Conservation (phyloP, 352 stramenopile species). For the Phytophthora fragariae region DNA sequence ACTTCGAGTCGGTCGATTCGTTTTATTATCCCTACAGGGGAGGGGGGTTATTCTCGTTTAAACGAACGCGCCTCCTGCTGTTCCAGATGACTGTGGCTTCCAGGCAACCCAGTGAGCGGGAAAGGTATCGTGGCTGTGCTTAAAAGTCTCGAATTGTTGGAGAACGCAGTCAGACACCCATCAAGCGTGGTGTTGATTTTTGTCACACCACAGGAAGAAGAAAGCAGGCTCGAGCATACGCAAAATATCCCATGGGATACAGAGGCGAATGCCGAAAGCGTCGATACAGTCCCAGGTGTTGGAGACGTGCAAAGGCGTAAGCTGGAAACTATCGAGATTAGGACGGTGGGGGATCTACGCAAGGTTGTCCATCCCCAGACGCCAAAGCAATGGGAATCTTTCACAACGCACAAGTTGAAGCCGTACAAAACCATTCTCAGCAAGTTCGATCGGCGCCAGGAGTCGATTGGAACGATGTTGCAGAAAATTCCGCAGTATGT, state of each 20-base stretch:
- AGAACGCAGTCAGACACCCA: slow-evolving; percentile 1
- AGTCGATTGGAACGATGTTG: slow-evolving; percentile 1
- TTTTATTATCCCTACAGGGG: slow-evolving; percentile 7
- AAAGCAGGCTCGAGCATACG: not conserved
- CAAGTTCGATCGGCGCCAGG: not conserved
- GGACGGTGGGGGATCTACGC: slow-evolving; percentile 7
- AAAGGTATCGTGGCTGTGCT: slow-evolving; percentile 8
- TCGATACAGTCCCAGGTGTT: not conserved
- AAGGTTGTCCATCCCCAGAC: not conserved
- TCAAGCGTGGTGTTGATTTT: slow-evolving; percentile 11
- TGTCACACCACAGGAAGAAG: not conserved
- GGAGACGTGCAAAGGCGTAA: not conserved
- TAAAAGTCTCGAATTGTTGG: slow-evolving; percentile 3
- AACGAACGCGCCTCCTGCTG: slow-evolving; percentile 1
- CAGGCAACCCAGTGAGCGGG: slow-evolving; percentile 7
- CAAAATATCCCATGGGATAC: not conserved
- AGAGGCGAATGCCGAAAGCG: slow-evolving; percentile 1
- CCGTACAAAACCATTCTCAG: not conserved
- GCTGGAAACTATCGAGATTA: not conserved
- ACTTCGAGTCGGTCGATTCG: slow-evolving; percentile 9
- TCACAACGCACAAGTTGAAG: not conserved
- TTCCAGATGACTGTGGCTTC: slow-evolving; percentile 13
- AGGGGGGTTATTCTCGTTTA: not conserved
- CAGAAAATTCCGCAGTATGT: slow-evolving; percentile 13
- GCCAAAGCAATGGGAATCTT: not conserved